phyloP scores from a whole-genome alignment of 176 grass and related monocot species.

The Saccharum spontaneum region DNA sequence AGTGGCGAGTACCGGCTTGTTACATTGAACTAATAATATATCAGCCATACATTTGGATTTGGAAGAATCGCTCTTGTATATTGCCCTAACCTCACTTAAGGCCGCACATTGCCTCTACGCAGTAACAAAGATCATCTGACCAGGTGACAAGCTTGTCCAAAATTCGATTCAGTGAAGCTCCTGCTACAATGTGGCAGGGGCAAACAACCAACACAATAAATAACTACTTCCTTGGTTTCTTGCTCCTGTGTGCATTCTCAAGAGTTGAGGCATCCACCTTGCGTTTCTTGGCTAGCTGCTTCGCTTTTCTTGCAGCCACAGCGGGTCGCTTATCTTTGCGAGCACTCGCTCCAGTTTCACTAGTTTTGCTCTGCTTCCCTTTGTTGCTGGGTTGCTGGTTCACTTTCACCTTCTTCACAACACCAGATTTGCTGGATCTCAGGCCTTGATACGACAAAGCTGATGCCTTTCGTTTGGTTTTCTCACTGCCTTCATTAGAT shows the following conservation, averaged over 20 bases:
- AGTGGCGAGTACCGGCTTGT: background rate
- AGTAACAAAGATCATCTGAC: background rate
- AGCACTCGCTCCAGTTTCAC: constrained; percentile 2
- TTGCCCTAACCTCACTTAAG: background rate
- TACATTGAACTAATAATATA: background rate
- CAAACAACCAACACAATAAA: background rate
- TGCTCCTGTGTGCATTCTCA: constrained; percentile 53
- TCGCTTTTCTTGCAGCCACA: constrained; percentile 79
- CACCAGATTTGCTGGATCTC: constrained; percentile 77
- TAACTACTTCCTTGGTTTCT: constrained; percentile 66
- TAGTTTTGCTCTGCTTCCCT: constrained; percentile 43
- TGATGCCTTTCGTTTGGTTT: constrained; percentile 45
- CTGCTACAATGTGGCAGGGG: background rate
- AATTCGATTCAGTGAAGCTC: background rate
- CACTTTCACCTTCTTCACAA: constrained; percentile 56
- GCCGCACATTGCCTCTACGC: background rate
- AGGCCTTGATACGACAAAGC: constrained; percentile 75
- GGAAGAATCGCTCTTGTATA: background rate
- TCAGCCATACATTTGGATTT: constrained; percentile 29
- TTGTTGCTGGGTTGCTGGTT: constrained; percentile 27
- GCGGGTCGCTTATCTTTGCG: constrained; percentile 62
- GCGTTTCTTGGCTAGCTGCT: constrained; percentile 76
- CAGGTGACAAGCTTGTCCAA: constrained; percentile 13
- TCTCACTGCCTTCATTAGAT: constrained; percentile 30
- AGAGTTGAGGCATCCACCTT: constrained; percentile 60